Percentiles rank a stretch among this genome's conserved stretches.
Evolutionary conservation across 805 yeast species (phyloP).

Genomic region (Saturnispora gosingensis): DNA sequence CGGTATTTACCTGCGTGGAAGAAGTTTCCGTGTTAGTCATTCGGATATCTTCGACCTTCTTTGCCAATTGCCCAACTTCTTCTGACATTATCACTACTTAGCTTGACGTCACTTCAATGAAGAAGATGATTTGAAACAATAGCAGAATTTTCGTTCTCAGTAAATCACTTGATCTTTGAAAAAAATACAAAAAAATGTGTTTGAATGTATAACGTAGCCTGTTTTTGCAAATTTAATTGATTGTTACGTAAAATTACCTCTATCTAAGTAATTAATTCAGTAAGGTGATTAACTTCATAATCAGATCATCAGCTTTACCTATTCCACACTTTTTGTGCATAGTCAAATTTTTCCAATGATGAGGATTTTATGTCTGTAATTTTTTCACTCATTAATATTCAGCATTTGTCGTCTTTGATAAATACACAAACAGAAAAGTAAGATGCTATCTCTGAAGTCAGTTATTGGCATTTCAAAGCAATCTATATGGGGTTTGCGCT

Average conservation of each 20-base stretch:
- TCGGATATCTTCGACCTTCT: neutral
- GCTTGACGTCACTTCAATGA: neutral
- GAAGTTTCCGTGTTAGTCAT: neutral
- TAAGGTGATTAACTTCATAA: too few relatives aligned
- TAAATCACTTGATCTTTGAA: neutral
- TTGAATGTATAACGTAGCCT: neutral
- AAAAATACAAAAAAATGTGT: neutral
- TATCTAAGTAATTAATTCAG: too few relatives aligned
- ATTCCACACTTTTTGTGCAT: neutral
- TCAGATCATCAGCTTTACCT: neutral
- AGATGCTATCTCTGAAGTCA: conserved; percentile 2
- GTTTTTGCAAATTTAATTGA: neutral
- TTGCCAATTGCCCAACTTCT: neutral
- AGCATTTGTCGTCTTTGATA: neutral
- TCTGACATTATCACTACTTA: neutral
- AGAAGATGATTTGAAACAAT: neutral
- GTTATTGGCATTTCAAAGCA: neutral
- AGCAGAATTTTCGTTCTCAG: neutral
- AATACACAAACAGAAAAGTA: neutral
- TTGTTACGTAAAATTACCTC: too few relatives aligned
- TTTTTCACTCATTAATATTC: neutral
- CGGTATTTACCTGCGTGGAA: neutral
- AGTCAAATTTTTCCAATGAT: neutral
- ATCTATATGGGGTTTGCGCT: neutral
- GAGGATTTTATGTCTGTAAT: neutral